Evolutionary conservation across 305 asterid genomes (phyloP), one percentile per base, ranked within the genome.

Genomic region (Fraxinus baroniana): DNA sequence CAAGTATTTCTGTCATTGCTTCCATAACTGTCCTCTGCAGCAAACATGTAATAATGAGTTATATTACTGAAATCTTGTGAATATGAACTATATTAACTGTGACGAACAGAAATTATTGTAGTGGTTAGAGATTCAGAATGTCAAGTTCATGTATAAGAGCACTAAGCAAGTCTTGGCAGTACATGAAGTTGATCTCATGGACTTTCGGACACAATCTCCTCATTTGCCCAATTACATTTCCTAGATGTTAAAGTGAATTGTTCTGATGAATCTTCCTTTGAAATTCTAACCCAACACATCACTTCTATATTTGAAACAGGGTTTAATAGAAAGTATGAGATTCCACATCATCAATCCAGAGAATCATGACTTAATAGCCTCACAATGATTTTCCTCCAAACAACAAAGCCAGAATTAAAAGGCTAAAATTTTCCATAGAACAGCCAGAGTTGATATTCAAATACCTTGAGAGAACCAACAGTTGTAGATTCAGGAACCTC

Each of bases 401-500:
- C 71, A 22, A 8, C 71, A 22, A 62, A 62, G 32, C 10, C 37
- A 12, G 36, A 24, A 68, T 68, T 68, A 28, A 12, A 68, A 68
- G 33, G 74, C 76, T 71, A 71, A 71, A 26, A 18, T 26, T 68
- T 24, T 33, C 22, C 5, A 71, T 13, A 36, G 74, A 79, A 13
- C 18, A 37, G 39, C 57, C 74, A 44, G 70, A 57, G 41, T 46
- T 41, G 57, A 64, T 70, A 78, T 74, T 44, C 74, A 78, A 81
- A n/a, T 89, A 95, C 99, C 98, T 93, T 97, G 36, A 97, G 90
- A 85, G 97, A 92, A 82, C 96, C 97, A 83, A 97, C 92, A 9
- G 98, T 94, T 84, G 97, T 95, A 84, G 89, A 91, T 92, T 97
- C 99, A 36, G 98, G 94, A 74, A 97, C 90, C 91, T 97, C 98